Evolutionary conservation across 179 eudicot species (phyloP).

Genomic region (Spinacia oleracea): DNA sequence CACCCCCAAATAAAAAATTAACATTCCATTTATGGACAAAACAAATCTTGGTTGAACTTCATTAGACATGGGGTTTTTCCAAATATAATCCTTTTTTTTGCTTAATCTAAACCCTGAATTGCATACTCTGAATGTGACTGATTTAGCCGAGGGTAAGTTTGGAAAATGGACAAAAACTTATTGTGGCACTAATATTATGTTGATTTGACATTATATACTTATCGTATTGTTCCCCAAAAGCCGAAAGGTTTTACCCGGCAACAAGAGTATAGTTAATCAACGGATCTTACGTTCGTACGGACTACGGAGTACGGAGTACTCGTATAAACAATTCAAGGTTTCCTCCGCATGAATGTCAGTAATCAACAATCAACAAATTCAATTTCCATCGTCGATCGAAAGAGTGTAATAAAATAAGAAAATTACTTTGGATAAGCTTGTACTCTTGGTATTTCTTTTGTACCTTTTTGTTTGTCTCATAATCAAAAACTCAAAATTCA

Average conservation of each 20-base stretch:
- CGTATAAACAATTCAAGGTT: no score
- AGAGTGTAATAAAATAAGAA: no score
- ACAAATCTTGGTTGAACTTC: neutral
- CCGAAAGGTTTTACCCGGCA: neutral
- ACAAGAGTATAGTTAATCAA: neutral
- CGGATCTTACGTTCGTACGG: neutral
- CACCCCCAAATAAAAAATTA: no score
- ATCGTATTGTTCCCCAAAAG: neutral
- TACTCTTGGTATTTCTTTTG: no score
- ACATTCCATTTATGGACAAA: neutral
- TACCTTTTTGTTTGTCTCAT: no score
- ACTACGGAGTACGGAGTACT: no score
- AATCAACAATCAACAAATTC: no score
- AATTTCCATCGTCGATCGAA: no score
- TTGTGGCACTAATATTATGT: neutral
- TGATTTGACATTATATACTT: conserved; percentile 1
- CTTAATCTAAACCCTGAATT: neutral
- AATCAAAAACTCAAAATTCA: no score
- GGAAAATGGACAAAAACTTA: neutral
- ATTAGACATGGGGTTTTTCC: neutral
- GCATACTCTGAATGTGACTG: neutral
- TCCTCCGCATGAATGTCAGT: no score
- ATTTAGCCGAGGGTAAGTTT: neutral
- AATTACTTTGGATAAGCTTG: no score
- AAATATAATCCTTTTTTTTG: neutral